Base-by-base conservation (phyloP, 179 eudicot species). In the Nepenthes alata region DNA sequence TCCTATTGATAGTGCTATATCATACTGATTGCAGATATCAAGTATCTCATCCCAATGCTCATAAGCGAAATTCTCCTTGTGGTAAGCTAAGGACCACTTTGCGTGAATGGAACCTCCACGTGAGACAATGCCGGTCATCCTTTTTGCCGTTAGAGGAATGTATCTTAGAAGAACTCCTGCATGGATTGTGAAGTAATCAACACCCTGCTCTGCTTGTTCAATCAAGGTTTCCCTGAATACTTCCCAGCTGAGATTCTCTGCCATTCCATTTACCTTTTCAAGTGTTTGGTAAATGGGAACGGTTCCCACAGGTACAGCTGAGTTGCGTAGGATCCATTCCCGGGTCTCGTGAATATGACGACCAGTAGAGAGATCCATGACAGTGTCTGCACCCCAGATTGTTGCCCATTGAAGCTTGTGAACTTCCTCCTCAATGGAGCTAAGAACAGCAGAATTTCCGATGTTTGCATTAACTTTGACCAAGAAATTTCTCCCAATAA, bases 331-430 rank as follows among this genome's bases (percentile, higher is more conserved):
- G 77, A 93, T 93, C 96, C 96, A 93, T 66, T 93, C 98, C 61
- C 98, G 96, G 13, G 98, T 93, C 75, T 93, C 98, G 10, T 93
- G 98, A 67, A 93, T 93, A 76, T 93, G 98, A n/a, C 90, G 93
- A 34, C 98, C 98, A 0, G 98, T 93, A 5, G 96, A 93, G 45
- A 93, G 89, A 69, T 93, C 98, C 98, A 93, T 93, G 60, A 86
- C 79, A 16, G 98, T 93, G 75, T 93, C 98, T 0, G 96, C 98
- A 51, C 98, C 98, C 98, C 98, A 93, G 93, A 93, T 89, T 38
- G 98, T 93, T 60, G 98, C 98, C 98, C 98, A 93, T 56, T 93
- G 98, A 70, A 89, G 98, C 66, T 93, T 93, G 74, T 89, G 95
- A 62, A 93, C 98, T 80, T 93, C 98, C 79, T 93, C 96, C 72